Base-by-base conservation (phyloP, 805 yeast species). In the Yarrowia phangngaensis region DNA sequence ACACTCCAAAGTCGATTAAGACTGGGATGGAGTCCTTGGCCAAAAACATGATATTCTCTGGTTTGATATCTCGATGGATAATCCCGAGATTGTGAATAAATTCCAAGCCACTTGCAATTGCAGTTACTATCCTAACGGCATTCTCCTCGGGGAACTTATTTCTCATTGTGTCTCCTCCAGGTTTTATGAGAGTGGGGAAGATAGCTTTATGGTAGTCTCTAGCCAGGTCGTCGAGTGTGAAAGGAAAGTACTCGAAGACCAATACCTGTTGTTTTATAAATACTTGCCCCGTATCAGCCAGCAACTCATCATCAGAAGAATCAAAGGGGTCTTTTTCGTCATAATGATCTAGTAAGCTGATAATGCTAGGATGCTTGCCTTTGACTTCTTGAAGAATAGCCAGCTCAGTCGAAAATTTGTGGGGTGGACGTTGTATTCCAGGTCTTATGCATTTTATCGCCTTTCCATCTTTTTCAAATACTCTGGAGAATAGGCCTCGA, bases 1-100 rank as follows among this genome's bases (percentile, higher is more conserved):
- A 80, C 2, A 79, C 73, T 6, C 94, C 92, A 63, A 82, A 81
- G 58, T 86, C 94, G 12, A 78, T 75, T 1, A 82, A 54, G 6
- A 65, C 57, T 52, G 40, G 61, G 24, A 55, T 60, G 14, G 56
- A 43, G 16, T 58, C 71, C 14, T 67, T 60, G 17, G 68, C 69
- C 16, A 57, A 23, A 23, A 84, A 63, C 20, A 84, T 66, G 8
- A 84, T 71, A 55, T 80, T 80, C 56, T 81, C 86, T 0, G 86
- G 86, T 55, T 80, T 80, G 46, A 81, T 73, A 59, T 80, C 60
- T 43, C 86, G 62, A 59, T 78, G 84, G 2, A 84, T 82, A 24
- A 80, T 79, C 8, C 86, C 86, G 35, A 71, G 69, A 11, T 68
- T 61, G 56, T 84, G 94, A 32, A 82, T 59, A 54, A 72, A 82